phyloP scores from a whole-genome alignment of 2,329 filamentous ascomycete species.

The Fusarium chuoi region DNA sequence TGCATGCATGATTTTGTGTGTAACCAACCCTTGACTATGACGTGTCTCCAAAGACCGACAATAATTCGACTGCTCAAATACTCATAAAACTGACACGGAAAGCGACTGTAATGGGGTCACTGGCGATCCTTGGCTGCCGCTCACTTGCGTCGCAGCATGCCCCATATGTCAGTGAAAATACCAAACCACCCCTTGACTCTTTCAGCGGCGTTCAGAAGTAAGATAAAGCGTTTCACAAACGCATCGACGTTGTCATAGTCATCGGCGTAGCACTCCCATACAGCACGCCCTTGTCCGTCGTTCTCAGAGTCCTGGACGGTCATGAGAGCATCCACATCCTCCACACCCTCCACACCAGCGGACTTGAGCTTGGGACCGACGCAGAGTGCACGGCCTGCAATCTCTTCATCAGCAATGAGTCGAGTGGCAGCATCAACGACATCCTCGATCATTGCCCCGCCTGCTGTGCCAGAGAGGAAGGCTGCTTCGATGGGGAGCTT shows the following conservation, averaged over 20 bases:
- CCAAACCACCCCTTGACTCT: slow-evolving; percentile 64
- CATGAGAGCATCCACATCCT: slow-evolving; percentile 47
- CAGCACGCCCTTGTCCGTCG: slow-evolving; percentile 54
- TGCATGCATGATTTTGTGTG: not conserved
- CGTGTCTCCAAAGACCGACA: not conserved
- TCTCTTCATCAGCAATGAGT: slow-evolving; percentile 66
- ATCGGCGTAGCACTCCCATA: slow-evolving; percentile 71
- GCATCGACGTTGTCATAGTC: slow-evolving; percentile 67
- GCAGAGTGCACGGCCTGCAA: slow-evolving; percentile 66
- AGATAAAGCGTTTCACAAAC: slow-evolving; percentile 64
- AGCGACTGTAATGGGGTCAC: not conserved
- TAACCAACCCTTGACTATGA: not conserved
- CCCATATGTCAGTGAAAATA: slow-evolving; percentile 49
- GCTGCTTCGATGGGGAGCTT: slow-evolving; percentile 57
- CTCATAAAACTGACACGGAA: not conserved
- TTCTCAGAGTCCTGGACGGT: slow-evolving; percentile 48
- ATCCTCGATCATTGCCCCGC: slow-evolving; percentile 63
- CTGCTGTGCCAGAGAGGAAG: slow-evolving; percentile 64
- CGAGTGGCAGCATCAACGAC: slow-evolving; percentile 73
- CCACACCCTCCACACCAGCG: slow-evolving; percentile 40
- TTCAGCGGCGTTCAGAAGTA: slow-evolving; percentile 63
- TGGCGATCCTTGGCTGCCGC: not conserved
- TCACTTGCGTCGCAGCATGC: slow-evolving; percentile 39
- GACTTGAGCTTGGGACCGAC: slow-evolving; percentile 64
- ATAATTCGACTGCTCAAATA: too few relatives aligned